Base-by-base conservation (phyloP, 148 eudicot species). In the Vaccinium macrocarpon region DNA sequence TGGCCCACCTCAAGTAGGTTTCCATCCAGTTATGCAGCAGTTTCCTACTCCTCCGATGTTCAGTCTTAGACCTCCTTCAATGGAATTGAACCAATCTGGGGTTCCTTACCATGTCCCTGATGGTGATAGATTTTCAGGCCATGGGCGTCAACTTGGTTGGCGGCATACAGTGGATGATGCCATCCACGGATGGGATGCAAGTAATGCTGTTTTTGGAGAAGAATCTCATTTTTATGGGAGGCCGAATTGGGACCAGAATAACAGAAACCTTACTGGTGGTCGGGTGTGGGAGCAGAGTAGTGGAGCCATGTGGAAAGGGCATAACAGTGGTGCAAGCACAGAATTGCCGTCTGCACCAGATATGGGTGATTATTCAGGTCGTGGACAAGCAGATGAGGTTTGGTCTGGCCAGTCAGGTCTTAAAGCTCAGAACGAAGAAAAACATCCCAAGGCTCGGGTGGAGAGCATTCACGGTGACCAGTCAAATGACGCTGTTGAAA, bases 181-280 rank as follows among this genome's bases (percentile, higher is more conserved):
- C 18, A 92, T 91, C 52, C 92, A 87, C 85, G 93, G 87, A 64
- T 96, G 99, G 99, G 95, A 94, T 87, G 87, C 92, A 68, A 92
- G 82, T 71, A 96, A 89, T 83, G 86, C 92, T 82, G 91, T 91
- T 29, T 91, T 86, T 76, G 89, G 97, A 85, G 94, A 94, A 52
- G 98, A 94, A 64, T 78, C 92, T 49, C 90, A 92, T 84, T 80
- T 88, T 75, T 96, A 86, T 86, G 93, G 92, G 77, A 87, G 93
- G 80, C 82, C 74, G 25, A 88, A 84, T 81, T 91, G 90, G 91
- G 91, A 91, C 62, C 87, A 79, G 16, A 68, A 68, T 78, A 80
- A 78, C 18, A 87, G 93, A 86, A 88, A 83, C 82, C 59, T 86
- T 2, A 64, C 89, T 1, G 84, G 86, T 88, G 87, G 80, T 72